Percentiles rank a stretch among this genome's conserved stretches.
Evolutionary conservation across 2,329 filamentous ascomycete species (phyloP).

Genomic region (Plectosphaerella sp.): DNA sequence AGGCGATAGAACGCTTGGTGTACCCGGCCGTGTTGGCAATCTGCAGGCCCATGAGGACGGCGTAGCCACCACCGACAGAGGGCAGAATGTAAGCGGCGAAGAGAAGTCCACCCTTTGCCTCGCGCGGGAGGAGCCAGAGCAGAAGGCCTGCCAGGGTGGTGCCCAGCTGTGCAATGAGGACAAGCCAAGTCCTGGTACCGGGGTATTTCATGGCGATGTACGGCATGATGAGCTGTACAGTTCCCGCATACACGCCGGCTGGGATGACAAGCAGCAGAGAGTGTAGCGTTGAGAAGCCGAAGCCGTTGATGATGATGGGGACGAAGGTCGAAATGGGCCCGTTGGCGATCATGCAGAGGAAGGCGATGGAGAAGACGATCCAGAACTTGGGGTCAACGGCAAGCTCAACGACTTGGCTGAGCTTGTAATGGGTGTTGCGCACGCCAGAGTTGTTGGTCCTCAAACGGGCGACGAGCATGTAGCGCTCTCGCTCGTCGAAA

Average conservation of each 20-base stretch:
- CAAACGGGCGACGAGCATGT: slow-evolving; percentile 20
- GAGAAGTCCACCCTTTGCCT: slow-evolving; percentile 35
- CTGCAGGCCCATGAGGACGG: slow-evolving; percentile 43
- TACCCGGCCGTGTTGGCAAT: slow-evolving; percentile 49
- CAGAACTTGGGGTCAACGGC: slow-evolving; percentile 30
- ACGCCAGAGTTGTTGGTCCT: slow-evolving; percentile 30
- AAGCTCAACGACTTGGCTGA: slow-evolving; percentile 33
- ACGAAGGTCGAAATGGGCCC: slow-evolving; percentile 39
- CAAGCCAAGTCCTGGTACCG: slow-evolving; percentile 28
- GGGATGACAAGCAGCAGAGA: slow-evolving; percentile 37
- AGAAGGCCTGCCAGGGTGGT: slow-evolving; percentile 36
- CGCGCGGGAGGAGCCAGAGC: slow-evolving; percentile 36
- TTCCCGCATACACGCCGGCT: slow-evolving; percentile 29
- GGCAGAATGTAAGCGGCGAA: slow-evolving; percentile 46
- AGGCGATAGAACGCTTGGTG: slow-evolving; percentile 43
- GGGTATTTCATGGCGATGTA: slow-evolving; percentile 33
- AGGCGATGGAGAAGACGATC: slow-evolving; percentile 30
- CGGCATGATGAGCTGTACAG: slow-evolving; percentile 30
- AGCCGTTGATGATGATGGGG: slow-evolving; percentile 38
- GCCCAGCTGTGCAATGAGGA: slow-evolving; percentile 32
- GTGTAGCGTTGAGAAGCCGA: slow-evolving; percentile 37
- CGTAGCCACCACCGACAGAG: slow-evolving; percentile 38
- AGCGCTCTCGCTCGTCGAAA: slow-evolving; percentile 21
- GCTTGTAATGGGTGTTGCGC: slow-evolving; percentile 38
- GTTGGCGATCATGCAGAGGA: slow-evolving; percentile 37